These are phyloP conservation scores for Termitomyces eurrhizus DNA, from an alignment of 768 basidiomycete genomes.

Conservation along the genomic window DNA sequence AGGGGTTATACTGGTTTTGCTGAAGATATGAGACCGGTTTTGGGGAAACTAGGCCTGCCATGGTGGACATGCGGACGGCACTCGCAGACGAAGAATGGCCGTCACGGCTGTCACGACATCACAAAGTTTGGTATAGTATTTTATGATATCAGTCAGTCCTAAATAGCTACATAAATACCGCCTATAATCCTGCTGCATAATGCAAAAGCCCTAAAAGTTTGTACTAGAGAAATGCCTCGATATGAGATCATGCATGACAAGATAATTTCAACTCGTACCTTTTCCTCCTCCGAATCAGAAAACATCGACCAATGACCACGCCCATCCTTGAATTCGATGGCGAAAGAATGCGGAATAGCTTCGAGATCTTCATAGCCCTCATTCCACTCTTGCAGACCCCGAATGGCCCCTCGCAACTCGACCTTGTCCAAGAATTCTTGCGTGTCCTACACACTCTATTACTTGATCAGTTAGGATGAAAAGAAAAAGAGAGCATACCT, in stretches of 20 bases:
- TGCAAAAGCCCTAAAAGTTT: constrained; percentile 45
- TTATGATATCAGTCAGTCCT: background rate
- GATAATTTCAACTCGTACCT: constrained; percentile 31
- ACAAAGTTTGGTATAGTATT: background rate
- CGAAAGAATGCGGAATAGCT: constrained; percentile 65
- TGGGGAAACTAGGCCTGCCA: constrained; percentile 63
- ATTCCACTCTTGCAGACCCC: constrained; percentile 54
- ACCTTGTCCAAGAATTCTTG: constrained; percentile 36
- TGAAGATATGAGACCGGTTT: constrained; percentile 64
- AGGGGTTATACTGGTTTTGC: constrained; percentile 58
- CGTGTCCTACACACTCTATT: constrained; percentile 29
- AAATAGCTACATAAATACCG: constrained; percentile 7
- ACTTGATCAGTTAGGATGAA: constrained; percentile 1
- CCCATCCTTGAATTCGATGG: constrained; percentile 52
- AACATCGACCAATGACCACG: constrained; percentile 53
- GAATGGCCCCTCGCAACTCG: constrained; percentile 43
- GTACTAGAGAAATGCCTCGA: constrained; percentile 26
- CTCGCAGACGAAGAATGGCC: constrained; percentile 5
- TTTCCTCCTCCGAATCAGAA: constrained; percentile 60
- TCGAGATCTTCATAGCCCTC: constrained; percentile 67
- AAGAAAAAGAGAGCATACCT: constrained; percentile 29
- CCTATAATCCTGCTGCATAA: constrained; percentile 36
- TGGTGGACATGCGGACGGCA: constrained; percentile 25
- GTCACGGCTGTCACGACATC: constrained; percentile 16
- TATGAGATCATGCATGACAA: background rate